Evolutionary conservation across 352 stramenopile species (phyloP).

Genomic region (Aphanomyces invadans): DNA sequence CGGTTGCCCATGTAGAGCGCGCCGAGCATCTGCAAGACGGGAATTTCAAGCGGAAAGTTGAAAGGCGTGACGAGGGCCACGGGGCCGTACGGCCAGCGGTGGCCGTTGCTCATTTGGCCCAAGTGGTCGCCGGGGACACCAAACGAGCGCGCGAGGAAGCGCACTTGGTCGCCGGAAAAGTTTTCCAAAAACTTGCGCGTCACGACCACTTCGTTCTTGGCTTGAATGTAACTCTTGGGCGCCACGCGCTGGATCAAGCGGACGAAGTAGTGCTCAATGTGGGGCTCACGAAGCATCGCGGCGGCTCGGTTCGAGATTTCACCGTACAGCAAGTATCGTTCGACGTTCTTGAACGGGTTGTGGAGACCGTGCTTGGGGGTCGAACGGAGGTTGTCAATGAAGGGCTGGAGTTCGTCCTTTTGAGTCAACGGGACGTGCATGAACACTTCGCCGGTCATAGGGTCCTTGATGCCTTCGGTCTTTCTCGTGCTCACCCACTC

Average conservation of each 20-base stretch:
- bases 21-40: slow-evolving; percentile 97
- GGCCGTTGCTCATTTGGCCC: slow-evolving; percentile 90
- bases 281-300: slow-evolving; percentile 71
- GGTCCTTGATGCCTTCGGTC: slow-evolving; percentile 86
- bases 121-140: slow-evolving; percentile 94
- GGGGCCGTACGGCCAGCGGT: slow-evolving; percentile 95
- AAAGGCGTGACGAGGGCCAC: slow-evolving; percentile 97
- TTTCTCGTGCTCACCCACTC: slow-evolving; percentile 74
- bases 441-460: slow-evolving; percentile 91
- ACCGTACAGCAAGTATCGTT: slow-evolving; percentile 88
- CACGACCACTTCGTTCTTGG: slow-evolving; percentile 86
- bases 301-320: slow-evolving; percentile 78
- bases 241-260: slow-evolving; percentile 94
- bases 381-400: slow-evolving; percentile 87
- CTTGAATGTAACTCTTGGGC: slow-evolving; percentile 95
- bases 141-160: slow-evolving; percentile 94
- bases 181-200: slow-evolving; percentile 97
- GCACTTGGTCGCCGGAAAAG: slow-evolving; percentile 95
- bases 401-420: slow-evolving; percentile 82
- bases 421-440: slow-evolving; percentile 91
- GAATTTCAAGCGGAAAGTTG: slow-evolving; percentile 98
- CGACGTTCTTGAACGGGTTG: slow-evolving; percentile 97
- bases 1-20: slow-evolving; percentile 99
- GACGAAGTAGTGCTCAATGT: slow-evolving; percentile 94
- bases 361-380: slow-evolving; percentile 96